Percentiles rank a stretch among this genome's conserved stretches.
Evolutionary conservation across 2,329 filamentous ascomycete genomes (phyloP).

Genomic region (Aspergillus novofumigatus): DNA sequence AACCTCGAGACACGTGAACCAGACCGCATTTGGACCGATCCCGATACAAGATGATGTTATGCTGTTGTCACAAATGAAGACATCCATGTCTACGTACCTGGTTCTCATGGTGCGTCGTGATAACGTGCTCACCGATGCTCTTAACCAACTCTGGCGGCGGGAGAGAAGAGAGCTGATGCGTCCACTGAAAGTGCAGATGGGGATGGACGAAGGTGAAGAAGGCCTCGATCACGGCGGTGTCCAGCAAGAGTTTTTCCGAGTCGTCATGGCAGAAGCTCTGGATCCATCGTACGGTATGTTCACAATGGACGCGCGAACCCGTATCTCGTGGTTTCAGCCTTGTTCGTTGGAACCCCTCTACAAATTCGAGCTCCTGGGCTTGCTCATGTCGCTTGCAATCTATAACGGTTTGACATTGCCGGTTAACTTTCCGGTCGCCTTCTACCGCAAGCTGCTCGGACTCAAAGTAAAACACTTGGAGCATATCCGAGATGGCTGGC

Average conservation of each 20-base stretch:
- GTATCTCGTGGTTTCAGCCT: constrained; percentile 84
- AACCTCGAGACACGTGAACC: constrained; percentile 42
- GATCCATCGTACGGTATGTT: constrained; percentile 74
- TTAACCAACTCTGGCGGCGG: constrained; percentile 86
- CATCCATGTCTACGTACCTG: constrained; percentile 66
- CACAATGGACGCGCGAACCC: constrained; percentile 68
- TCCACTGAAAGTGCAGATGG: constrained; percentile 83
- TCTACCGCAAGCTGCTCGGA: constrained; percentile 76
- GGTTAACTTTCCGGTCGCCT: constrained; percentile 76
- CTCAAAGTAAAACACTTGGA: constrained; percentile 65
- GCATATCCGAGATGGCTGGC: constrained; percentile 84
- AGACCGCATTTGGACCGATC: constrained; percentile 42
- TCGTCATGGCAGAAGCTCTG: constrained; percentile 75
- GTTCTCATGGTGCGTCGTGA: constrained; percentile 66
- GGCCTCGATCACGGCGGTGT: constrained; percentile 93
- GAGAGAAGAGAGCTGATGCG: constrained; percentile 76
- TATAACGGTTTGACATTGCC: constrained; percentile 93
- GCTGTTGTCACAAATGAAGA: constrained; percentile 60
- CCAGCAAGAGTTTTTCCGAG: constrained; percentile 90
- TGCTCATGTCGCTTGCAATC: constrained; percentile 82
- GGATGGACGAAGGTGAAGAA: constrained; percentile 76
- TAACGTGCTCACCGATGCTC: constrained; percentile 65
- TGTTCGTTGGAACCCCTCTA: constrained; percentile 76
- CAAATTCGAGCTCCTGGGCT: constrained; percentile 84
- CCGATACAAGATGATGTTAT: constrained; percentile 55